Conservation (phyloP, 2,329 filamentous ascomycete species). For the Fusarium liriodendri region DNA sequence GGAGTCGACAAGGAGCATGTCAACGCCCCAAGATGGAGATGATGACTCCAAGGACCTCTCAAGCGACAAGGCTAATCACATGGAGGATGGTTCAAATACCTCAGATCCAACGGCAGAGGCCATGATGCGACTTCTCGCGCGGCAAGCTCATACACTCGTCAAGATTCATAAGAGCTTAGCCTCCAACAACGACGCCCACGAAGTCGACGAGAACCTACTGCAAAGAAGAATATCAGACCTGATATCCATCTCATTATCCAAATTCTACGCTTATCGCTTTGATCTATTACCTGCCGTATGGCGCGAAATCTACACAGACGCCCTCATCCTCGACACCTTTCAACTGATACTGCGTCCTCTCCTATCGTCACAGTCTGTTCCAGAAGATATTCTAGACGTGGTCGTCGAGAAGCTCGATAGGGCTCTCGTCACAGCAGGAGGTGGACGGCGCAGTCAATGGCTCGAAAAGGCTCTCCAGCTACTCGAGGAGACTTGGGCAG, state of each 20-base stretch:
- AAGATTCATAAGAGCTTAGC: constrained; percentile 34
- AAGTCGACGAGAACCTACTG: constrained; percentile 43
- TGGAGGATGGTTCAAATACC: neutral
- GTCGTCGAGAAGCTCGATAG: constrained; percentile 78
- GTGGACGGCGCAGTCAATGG: constrained; percentile 60
- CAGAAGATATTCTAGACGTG: constrained; percentile 56
- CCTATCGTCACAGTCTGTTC: neutral
- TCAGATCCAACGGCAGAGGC: constrained; percentile 32
- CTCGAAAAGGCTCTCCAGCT: constrained; percentile 63
- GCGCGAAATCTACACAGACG: constrained; percentile 78
- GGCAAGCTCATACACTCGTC: constrained; percentile 44
- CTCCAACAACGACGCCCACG: neutral
- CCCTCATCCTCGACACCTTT: constrained; percentile 72
- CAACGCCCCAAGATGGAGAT: neutral
- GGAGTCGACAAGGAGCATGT: neutral
- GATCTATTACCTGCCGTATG: constrained; percentile 74
- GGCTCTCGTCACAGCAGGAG: constrained; percentile 80
- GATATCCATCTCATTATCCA: constrained; percentile 68
- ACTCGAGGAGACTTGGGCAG: constrained; percentile 49
- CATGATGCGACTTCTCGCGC: constrained; percentile 42
- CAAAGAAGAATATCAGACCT: constrained; percentile 65
- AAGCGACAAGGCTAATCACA: neutral
- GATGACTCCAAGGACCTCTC: neutral
- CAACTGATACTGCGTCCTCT: constrained; percentile 43
- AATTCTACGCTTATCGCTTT: constrained; percentile 77